A percentile compares a stretch with the other conserved stretches of the same genome.
phyloP scores from a whole-genome alignment of 306 rosid genomes.

The Carpinus fangiana region DNA sequence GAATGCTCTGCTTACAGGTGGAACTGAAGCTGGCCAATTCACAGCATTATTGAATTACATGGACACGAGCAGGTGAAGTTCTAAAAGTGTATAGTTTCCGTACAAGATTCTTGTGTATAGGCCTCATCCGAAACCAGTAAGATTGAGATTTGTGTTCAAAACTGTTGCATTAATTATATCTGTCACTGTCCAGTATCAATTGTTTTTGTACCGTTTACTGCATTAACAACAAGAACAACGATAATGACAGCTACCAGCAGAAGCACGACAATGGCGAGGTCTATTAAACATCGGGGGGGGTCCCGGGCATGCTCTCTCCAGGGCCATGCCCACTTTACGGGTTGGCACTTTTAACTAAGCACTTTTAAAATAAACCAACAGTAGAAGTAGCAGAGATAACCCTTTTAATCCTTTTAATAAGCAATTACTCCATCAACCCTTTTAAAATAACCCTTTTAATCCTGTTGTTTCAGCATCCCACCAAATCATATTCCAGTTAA shows the following conservation, averaged over 20 bases:
- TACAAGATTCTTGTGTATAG: constrained; percentile 5
- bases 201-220: neutral
- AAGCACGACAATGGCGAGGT: neutral
- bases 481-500: neutral
- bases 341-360: neutral
- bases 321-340: neutral
- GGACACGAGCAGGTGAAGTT: neutral
- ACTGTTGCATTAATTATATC: neutral
- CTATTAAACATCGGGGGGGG: neutral
- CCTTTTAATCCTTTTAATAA: neutral
- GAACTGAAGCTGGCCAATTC: neutral
- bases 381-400: neutral
- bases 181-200: neutral
- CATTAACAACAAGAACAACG: neutral
- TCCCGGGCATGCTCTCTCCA: neutral
- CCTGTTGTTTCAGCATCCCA: neutral
- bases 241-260: constrained; percentile 3
- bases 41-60: neutral
- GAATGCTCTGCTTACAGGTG: neutral
- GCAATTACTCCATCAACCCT: neutral
- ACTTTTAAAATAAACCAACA: neutral
- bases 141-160: constrained; percentile 6
- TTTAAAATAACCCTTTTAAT: too few species aligned
- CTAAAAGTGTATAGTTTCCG: neutral
- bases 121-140: neutral